Conservation (phyloP, 2,329 filamentous ascomycete genomes). For the Fusarium penzigii region DNA sequence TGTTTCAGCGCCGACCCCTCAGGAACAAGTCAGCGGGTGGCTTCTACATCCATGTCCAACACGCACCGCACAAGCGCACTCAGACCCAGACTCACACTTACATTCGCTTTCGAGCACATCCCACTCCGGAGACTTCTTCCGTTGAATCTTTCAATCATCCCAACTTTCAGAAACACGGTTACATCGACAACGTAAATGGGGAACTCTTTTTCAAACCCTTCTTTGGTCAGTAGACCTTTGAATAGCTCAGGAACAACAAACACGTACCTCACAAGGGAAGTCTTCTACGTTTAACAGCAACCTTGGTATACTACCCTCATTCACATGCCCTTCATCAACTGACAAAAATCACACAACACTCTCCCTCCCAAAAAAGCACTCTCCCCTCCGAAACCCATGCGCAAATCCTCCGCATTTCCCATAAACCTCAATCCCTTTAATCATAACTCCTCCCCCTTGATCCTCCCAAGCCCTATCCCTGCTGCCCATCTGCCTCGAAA, state of each 20-base stretch:
- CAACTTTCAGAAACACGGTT: not conserved
- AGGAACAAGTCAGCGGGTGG: not conserved
- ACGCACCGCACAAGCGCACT: too few species aligned
- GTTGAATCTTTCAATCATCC: not conserved
- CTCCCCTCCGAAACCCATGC: not conserved
- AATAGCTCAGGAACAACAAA: too few species aligned
- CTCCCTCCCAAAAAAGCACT: not conserved
- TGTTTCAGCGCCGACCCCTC: not conserved
- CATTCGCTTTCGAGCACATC: too few species aligned
- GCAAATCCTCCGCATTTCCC: not conserved
- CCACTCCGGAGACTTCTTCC: not conserved
- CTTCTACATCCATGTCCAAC: too few species aligned
- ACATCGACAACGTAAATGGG: not conserved
- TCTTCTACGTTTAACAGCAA: too few species aligned
- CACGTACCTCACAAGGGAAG: too few species aligned
- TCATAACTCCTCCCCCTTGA: not conserved
- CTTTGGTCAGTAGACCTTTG: too few species aligned
- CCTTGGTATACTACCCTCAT: not conserved
- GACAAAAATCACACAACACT: not conserved
- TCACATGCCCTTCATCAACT: not conserved
- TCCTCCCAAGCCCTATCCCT: not conserved
- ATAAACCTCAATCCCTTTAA: constrained; percentile 5
- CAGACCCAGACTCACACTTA: too few species aligned
- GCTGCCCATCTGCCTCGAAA: not conserved
- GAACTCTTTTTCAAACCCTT: too few species aligned